A percentile compares a stretch with the other conserved stretches of the same genome.
Evolutionary conservation across 2,329 filamentous ascomycete species (phyloP).

Genomic region (Pseudogymnoascus sp.): DNA sequence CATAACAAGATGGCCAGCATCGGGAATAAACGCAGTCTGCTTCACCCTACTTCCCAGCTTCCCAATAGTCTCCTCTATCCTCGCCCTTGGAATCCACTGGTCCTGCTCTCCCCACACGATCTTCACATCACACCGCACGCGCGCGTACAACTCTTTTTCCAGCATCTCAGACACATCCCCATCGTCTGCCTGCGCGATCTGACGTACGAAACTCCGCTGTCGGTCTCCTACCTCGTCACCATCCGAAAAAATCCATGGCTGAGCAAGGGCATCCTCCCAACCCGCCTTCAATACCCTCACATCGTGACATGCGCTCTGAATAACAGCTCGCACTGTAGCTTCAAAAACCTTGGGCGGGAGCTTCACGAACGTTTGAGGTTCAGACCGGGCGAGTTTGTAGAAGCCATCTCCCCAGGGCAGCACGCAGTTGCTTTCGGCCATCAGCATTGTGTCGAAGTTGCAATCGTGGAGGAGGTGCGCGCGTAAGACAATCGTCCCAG

Average conservation of each 20-base stretch:
- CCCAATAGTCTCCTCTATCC: not conserved
- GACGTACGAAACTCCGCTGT: not conserved
- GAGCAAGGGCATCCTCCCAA: not conserved
- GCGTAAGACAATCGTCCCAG: not conserved
- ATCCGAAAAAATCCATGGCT: not conserved
- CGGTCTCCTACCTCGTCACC: not conserved
- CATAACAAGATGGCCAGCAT: not conserved
- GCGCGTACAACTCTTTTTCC: not conserved
- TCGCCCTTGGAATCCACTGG: not conserved
- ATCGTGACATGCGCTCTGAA: not conserved
- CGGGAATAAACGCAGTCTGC: not conserved
- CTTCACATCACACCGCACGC: not conserved
- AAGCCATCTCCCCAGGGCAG: not conserved
- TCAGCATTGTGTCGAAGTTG: not conserved
- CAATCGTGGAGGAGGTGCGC: not conserved
- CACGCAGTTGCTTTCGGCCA: not conserved
- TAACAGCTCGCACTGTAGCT: not conserved
- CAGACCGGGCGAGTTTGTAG: not conserved
- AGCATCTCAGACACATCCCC: not conserved
- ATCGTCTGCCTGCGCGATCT: not conserved
- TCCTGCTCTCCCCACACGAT: not conserved
- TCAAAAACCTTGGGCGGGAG: not conserved
- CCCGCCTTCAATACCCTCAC: not conserved
- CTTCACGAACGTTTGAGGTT: not conserved
- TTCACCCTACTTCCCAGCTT: not conserved